phyloP scores from a whole-genome alignment of 1,284 basidiomycete species.

The Ganoderma meredithae region DNA sequence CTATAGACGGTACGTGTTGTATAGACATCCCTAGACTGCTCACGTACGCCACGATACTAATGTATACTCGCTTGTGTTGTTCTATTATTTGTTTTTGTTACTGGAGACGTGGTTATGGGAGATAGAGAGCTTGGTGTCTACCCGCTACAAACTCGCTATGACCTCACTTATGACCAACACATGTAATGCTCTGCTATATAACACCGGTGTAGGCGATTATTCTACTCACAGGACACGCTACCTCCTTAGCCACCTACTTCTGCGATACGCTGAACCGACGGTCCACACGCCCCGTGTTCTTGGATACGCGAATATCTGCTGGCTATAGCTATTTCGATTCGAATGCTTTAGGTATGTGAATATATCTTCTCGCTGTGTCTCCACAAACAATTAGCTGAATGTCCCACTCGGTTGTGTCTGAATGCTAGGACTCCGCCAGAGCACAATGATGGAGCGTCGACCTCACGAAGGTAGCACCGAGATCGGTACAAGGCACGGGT shows the following conservation, averaged over 20 bases:
- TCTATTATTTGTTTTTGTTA: neutral
- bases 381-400: neutral
- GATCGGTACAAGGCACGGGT: neutral
- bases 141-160: neutral
- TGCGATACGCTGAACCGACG: neutral
- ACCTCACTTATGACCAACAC: constrained; percentile 13
- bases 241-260: neutral
- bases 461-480: constrained; percentile 17
- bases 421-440: neutral
- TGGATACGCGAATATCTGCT: neutral
- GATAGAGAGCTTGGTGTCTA: too few relatives aligned
- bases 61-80: constrained; percentile 1
- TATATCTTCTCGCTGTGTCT: neutral
- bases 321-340: neutral
- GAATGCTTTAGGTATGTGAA: neutral
- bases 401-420: neutral
- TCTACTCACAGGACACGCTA: neutral
- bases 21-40: constrained; percentile 4
- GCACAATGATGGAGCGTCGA: constrained; percentile 25
- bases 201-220: too few relatives aligned
- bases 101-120: neutral
- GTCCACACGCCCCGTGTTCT: neutral
- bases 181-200: neutral
- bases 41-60: neutral
- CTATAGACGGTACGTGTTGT: neutral